Base-by-base conservation (phyloP, 495 filamentous ascomycete species). In the Collariella sp. region DNA sequence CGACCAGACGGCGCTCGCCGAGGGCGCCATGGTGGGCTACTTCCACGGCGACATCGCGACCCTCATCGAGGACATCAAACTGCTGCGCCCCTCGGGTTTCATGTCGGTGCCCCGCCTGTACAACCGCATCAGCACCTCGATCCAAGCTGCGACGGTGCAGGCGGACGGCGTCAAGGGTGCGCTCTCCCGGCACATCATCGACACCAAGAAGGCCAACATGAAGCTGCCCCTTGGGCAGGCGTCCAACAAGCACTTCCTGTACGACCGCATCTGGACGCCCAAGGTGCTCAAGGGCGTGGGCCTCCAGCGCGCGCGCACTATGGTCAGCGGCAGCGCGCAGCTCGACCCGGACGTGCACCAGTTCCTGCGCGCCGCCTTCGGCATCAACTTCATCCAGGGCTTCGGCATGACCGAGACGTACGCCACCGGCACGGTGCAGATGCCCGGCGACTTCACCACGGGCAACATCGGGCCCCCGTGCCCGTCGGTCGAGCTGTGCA, bases 371-470 rank as follows among this genome's bases (percentile, higher is more conserved):
- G 80, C 88, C 34, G 83, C 84, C 38, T 85, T 93, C 51, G 85
- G 81, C 34, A 89, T 86, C 65, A 75, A 86, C 63, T 85, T 98
- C 61, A 62, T 81, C 20, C 91, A 97, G 74, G 93, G 93, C 43
- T 98, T 94, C 67, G 93, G 93, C 40, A 75, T 98, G 59, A 96
- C 94, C 5, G 93, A 98, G 70, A 85, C 90, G n/a, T 97, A 96
- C 63, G 88, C 91, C 46, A 78, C 84, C 40, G 79, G 72, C 45
- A 78, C 86, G 15, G 81, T 78, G 13, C 93, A 97, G 72, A 55
- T 78, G 11, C 59, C 72, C 5, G 74, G 76, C 40, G 93, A 98
- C 64, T 79, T 87, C 62, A 78, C 79, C 5, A 66, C 81, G 10
- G 90, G 89, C 26, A 96, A 90, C 69, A 93, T 90, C 61, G 93